Evolutionary conservation across 768 basidiomycete species (phyloP).

Genomic region (Cyathus striatus): DNA sequence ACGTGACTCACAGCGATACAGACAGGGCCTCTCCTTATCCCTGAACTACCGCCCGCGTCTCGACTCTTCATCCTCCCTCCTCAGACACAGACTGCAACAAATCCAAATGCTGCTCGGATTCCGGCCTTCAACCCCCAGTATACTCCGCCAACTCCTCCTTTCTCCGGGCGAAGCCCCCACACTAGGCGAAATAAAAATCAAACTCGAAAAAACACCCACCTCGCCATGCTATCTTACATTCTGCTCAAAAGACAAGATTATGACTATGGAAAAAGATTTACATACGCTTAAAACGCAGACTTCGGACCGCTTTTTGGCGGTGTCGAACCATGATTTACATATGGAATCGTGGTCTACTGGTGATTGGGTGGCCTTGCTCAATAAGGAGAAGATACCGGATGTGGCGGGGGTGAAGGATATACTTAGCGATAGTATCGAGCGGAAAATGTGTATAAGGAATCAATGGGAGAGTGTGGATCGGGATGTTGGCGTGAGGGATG

Average conservation of each 20-base stretch:
- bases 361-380: constrained; percentile 13
- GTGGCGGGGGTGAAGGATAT: constrained; percentile 10
- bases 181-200: constrained; percentile 13
- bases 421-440: constrained; percentile 26
- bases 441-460: constrained; percentile 20
- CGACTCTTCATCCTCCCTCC: constrained; percentile 16
- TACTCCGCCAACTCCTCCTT: constrained; percentile 25
- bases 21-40: constrained; percentile 29
- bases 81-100: constrained; percentile 22
- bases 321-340: constrained; percentile 29
- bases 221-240: constrained; percentile 31
- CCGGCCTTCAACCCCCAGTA: constrained; percentile 24
- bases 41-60: constrained; percentile 27
- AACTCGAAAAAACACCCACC: constrained; percentile 12
- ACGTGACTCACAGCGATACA: constrained; percentile 3
- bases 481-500: constrained; percentile 12
- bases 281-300: constrained; percentile 11
- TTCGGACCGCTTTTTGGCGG: constrained; percentile 21
- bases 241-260: constrained; percentile 21
- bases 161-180: constrained; percentile 18
- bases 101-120: constrained; percentile 22
- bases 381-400: constrained; percentile 6
- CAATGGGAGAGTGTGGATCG: constrained; percentile 10
- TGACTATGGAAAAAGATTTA: constrained; percentile 30
- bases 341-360: constrained; percentile 18